These are phyloP conservation scores for Oryza brachyantha DNA, from an alignment of 176 grass and related monocot genomes.

Conservation along the genomic window DNA sequence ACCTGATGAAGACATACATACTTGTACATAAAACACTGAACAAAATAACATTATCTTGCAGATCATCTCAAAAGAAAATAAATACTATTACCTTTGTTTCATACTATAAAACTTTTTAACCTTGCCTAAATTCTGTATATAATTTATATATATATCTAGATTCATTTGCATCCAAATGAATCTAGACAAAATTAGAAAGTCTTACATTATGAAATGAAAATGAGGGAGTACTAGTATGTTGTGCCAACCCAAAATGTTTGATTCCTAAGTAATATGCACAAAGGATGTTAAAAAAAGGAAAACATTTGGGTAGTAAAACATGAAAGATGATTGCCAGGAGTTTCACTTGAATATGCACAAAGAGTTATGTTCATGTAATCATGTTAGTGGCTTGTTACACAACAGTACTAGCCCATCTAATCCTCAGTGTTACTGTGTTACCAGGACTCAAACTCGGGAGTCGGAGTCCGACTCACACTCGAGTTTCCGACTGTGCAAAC, in stretches of 20 bases:
- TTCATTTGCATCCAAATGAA: no score
- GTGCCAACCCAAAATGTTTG: not conserved
- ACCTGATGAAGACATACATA: slow-evolving; percentile 43
- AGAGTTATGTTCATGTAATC: not conserved
- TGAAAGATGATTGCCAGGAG: not conserved
- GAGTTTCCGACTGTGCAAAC: no score
- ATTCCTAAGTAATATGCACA: not conserved
- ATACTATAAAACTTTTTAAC: no score
- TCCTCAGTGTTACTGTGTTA: no score
- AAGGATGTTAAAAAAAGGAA: not conserved
- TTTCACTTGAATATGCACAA: not conserved
- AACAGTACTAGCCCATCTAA: not conserved
- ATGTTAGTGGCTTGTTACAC: not conserved
- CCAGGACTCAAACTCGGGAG: no score
- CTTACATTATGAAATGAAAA: no score
- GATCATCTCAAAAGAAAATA: not conserved
- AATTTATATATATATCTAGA: no score
- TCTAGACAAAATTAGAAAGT: no score
- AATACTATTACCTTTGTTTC: no score
- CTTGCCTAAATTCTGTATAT: no score
- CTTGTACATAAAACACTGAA: not conserved
- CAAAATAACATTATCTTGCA: not conserved
- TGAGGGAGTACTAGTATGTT: not conserved
- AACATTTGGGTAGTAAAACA: not conserved
- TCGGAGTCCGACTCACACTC: no score